phyloP scores from a whole-genome alignment of 2,329 filamentous ascomycete species.

The Pyrenochaeta sp. region DNA sequence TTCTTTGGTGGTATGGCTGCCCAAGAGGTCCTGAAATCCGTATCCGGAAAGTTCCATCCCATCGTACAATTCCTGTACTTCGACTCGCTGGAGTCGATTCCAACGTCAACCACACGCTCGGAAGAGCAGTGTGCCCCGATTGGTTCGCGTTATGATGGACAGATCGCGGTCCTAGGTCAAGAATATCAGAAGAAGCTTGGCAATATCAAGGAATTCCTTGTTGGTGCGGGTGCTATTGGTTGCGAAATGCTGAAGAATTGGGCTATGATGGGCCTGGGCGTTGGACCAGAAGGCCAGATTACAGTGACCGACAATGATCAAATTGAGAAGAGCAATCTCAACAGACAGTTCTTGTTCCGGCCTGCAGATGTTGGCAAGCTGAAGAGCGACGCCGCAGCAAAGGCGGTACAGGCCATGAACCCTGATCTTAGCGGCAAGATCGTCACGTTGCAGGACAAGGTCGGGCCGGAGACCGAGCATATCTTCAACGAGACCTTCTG shows the following conservation, averaged over 20 bases:
- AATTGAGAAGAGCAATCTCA: slow-evolving; percentile 98
- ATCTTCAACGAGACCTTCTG: slow-evolving; percentile 96
- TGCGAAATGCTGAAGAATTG: slow-evolving; percentile 99
- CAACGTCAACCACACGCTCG: slow-evolving; percentile 75
- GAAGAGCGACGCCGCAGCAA: slow-evolving; percentile 94
- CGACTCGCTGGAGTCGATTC: slow-evolving; percentile 95
- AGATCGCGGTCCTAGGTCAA: slow-evolving; percentile 93
- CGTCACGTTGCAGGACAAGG: slow-evolving; percentile 83
- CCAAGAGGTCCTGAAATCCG: slow-evolving; percentile 94
- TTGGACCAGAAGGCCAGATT: slow-evolving; percentile 87
- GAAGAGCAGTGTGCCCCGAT: slow-evolving; percentile 88
- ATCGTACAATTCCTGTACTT: slow-evolving; percentile 97
- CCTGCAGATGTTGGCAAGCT: slow-evolving; percentile 91
- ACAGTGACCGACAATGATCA: slow-evolving; percentile 97
- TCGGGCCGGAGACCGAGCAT: slow-evolving; percentile 89
- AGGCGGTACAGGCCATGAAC: slow-evolving; percentile 94
- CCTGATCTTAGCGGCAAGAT: slow-evolving; percentile 90
- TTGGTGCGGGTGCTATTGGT: slow-evolving; percentile 95
- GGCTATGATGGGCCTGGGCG: slow-evolving; percentile 96
- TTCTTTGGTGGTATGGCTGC: slow-evolving; percentile 94
- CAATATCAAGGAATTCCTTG: slow-evolving; percentile 90
- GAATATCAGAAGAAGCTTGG: slow-evolving; percentile 94
- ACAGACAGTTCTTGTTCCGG: slow-evolving; percentile 95
- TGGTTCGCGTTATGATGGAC: slow-evolving; percentile 90
- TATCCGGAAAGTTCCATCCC: slow-evolving; percentile 98